These are phyloP conservation scores for Babesia bovis DNA, from an alignment of 169 alveolate species.

Conservation along the genomic window DNA sequence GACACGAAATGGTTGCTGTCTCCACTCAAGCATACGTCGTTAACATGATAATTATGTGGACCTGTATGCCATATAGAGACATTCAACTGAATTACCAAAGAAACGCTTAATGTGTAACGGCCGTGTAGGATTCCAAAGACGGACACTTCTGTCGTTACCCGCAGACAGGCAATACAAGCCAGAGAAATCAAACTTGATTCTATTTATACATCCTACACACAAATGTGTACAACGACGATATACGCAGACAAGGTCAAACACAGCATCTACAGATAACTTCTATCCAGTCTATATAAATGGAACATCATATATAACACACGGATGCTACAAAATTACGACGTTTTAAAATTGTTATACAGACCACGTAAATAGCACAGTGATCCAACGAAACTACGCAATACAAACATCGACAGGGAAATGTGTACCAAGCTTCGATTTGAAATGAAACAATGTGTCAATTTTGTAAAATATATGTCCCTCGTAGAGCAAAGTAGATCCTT, in stretches of 20 bases:
- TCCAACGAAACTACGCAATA: too few species aligned
- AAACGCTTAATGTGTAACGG: conserved; percentile 70
- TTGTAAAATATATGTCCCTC: too few species aligned
- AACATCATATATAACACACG: too few species aligned
- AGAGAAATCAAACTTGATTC: conserved; percentile 68
- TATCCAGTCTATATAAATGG: too few species aligned
- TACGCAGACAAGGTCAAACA: background rate
- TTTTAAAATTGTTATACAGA: too few species aligned
- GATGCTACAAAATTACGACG: too few species aligned
- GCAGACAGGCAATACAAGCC: conserved; percentile 80
- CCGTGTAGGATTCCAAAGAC: conserved; percentile 80
- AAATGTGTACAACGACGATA: too few species aligned
- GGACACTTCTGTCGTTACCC: conserved; percentile 74
- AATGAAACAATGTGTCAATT: too few species aligned
- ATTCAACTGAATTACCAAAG: conserved; percentile 36
- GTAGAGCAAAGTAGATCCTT: too few species aligned
- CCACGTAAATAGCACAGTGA: too few species aligned
- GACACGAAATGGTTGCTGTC: conserved; percentile 79
- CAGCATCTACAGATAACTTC: background rate
- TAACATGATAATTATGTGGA: conserved; percentile 80
- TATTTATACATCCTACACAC: conserved; percentile 59
- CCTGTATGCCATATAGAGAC: conserved; percentile 29
- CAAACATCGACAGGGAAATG: too few species aligned
- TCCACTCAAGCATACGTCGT: conserved; percentile 65
- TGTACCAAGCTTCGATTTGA: too few species aligned